Evolutionary conservation across 192 early-diverging fungal genomes (phyloP).

Genomic region (Mortierella claussenii): DNA sequence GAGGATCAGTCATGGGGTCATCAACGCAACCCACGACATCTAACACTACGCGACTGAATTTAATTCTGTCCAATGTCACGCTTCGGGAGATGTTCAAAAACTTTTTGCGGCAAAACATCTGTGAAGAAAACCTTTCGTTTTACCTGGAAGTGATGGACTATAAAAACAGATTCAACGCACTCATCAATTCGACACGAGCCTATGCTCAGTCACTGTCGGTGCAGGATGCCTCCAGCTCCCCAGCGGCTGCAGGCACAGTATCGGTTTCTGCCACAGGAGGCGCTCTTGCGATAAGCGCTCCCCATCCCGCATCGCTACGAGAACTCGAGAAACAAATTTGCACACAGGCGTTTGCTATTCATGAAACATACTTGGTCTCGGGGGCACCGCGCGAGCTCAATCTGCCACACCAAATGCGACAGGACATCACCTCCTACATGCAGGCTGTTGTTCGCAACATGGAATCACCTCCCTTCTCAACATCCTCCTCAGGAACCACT

Average conservation of each 20-base stretch:
- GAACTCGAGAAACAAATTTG: constrained; percentile 60
- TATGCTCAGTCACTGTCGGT: constrained; percentile 21
- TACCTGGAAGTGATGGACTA: constrained; percentile 69
- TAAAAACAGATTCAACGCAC: constrained; percentile 38
- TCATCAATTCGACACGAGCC: constrained; percentile 27
- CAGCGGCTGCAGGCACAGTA: neutral
- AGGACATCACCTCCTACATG: constrained; percentile 60
- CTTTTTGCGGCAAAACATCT: constrained; percentile 74
- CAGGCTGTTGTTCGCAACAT: constrained; percentile 53
- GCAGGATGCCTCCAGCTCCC: neutral
- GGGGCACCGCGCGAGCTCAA: constrained; percentile 62
- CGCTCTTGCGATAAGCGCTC: neutral
- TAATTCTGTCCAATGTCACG: constrained; percentile 66
- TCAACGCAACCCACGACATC: constrained; percentile 37
- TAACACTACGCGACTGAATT: constrained; percentile 63
- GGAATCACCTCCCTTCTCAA: constrained; percentile 5
- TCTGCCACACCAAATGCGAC: constrained; percentile 59
- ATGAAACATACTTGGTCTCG: constrained; percentile 59
- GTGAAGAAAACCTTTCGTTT: constrained; percentile 79
- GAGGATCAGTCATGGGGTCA: constrained; percentile 4
- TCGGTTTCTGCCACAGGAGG: neutral
- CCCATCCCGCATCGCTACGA: constrained; percentile 27
- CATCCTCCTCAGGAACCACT: too few species aligned
- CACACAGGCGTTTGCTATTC: constrained; percentile 62
- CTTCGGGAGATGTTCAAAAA: constrained; percentile 68